Evolutionary conservation across 2,329 filamentous ascomycete species (phyloP).

Genomic region (Bipolaris gigantea): DNA sequence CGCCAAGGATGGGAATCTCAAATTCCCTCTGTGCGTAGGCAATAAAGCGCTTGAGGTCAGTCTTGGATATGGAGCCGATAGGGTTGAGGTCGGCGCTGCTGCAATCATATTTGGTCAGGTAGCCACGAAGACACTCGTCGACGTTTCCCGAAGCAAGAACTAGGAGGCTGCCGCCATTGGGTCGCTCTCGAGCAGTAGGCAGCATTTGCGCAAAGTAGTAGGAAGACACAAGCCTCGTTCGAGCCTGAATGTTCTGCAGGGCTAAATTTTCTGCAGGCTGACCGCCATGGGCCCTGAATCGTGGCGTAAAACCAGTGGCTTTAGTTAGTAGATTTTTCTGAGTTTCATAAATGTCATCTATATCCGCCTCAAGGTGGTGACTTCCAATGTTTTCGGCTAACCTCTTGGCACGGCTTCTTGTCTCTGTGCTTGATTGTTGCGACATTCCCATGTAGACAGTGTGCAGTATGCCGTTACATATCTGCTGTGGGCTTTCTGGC

Average conservation of each 20-base stretch:
- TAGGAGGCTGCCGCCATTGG: constrained; percentile 61
- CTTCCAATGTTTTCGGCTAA: constrained; percentile 66
- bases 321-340: constrained; percentile 61
- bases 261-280: constrained; percentile 57
- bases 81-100: constrained; percentile 56
- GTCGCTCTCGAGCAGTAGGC: constrained; percentile 59
- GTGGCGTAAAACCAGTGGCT: constrained; percentile 62
- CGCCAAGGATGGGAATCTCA: constrained; percentile 63
- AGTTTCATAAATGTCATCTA: constrained; percentile 64
- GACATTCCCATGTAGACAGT: constrained; percentile 45
- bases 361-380: constrained; percentile 63
- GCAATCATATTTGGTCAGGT: constrained; percentile 74
- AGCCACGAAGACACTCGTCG: constrained; percentile 56
- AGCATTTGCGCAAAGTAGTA: constrained; percentile 68
- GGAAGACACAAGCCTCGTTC: constrained; percentile 64
- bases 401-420: constrained; percentile 64
- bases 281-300: constrained; percentile 67
- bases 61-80: constrained; percentile 64
- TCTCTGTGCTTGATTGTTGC: constrained; percentile 62
- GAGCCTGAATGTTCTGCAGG: constrained; percentile 8
- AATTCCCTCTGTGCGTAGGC: constrained; percentile 58
- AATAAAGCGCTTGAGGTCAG: constrained; percentile 72
- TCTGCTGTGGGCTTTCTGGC: constrained; percentile 61
- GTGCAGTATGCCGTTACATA: constrained; percentile 62
- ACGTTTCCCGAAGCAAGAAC: constrained; percentile 69